Evolutionary conservation across 78 protist genomes (phyloP).

Genomic region (Abeoforma whisleri): DNA sequence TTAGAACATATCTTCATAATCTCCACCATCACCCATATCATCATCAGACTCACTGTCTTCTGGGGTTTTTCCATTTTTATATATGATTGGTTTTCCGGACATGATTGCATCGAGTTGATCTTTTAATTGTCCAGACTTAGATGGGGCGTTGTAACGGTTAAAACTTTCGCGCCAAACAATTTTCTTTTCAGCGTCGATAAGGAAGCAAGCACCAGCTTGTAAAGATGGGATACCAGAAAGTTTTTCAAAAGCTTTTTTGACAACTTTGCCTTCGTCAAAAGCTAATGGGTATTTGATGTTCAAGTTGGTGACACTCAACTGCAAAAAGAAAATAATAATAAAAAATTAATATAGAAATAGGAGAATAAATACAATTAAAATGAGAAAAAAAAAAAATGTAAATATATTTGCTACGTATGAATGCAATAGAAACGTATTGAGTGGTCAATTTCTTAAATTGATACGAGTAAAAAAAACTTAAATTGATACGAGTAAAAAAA

Average conservation of each 20-base stretch:
- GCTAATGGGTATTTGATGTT: neutral
- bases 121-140: conserved; percentile 19
- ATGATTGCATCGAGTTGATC: conserved; percentile 5
- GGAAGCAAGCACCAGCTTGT: conserved; percentile 11
- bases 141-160: conserved; percentile 12
- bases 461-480: no score
- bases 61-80: conserved; percentile 14
- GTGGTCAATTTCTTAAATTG: no score
- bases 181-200: conserved; percentile 2
- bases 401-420: no score
- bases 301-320: neutral
- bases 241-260: conserved; percentile 13
- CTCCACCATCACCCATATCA: no score
- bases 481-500: no score
- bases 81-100: neutral
- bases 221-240: neutral
- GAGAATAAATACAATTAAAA: no score
- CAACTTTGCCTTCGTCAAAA: conserved; percentile 20
- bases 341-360: no score
- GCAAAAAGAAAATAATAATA: neutral
- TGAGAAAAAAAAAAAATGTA: no score
- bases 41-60: conserved; percentile 10
- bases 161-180: conserved; percentile 40
- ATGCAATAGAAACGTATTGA: no score
- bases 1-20: no score